A percentile compares a stretch with the other conserved stretches of the same genome.
These are phyloP conservation scores for Diaporthe velutina DNA, from an alignment of 2,329 filamentous ascomycete genomes.

Conservation along the genomic window DNA sequence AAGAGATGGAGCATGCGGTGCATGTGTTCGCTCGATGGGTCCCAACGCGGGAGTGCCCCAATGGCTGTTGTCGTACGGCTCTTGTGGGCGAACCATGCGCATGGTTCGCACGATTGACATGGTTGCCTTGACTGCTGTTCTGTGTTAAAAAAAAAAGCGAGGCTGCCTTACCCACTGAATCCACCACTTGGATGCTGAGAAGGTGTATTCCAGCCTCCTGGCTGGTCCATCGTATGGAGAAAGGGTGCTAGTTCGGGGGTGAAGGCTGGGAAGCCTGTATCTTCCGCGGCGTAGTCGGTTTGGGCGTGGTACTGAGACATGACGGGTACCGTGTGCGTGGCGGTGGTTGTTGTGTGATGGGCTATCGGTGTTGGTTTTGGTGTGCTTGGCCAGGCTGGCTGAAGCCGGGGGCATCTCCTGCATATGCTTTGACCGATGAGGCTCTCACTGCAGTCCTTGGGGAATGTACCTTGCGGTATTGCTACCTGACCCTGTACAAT, in stretches of 20 bases:
- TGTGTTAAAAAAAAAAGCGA: too few relatives aligned
- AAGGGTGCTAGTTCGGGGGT: background rate
- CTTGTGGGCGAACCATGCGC: too few relatives aligned
- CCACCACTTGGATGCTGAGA: too few relatives aligned
- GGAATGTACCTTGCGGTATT: background rate
- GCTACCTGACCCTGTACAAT: background rate
- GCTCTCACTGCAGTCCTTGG: background rate
- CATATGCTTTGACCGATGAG: background rate
- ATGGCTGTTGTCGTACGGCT: too few relatives aligned
- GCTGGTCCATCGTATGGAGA: background rate
- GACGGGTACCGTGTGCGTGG: background rate
- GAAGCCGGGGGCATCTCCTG: background rate
- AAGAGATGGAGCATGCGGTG: background rate
- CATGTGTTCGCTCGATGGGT: background rate
- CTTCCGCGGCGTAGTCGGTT: background rate
- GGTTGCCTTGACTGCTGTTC: too few relatives aligned
- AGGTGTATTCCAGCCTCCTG: background rate
- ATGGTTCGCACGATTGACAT: too few relatives aligned
- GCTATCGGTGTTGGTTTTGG: background rate
- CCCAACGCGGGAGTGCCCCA: too few relatives aligned
- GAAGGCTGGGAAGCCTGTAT: background rate
- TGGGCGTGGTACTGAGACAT: background rate
- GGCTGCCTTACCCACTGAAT: background rate
- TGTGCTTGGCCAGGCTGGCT: too few relatives aligned
- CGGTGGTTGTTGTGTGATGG: background rate